Evolutionary conservation across 2,329 filamentous ascomycete species (phyloP).

Genomic region (Aspergillus sp.): DNA sequence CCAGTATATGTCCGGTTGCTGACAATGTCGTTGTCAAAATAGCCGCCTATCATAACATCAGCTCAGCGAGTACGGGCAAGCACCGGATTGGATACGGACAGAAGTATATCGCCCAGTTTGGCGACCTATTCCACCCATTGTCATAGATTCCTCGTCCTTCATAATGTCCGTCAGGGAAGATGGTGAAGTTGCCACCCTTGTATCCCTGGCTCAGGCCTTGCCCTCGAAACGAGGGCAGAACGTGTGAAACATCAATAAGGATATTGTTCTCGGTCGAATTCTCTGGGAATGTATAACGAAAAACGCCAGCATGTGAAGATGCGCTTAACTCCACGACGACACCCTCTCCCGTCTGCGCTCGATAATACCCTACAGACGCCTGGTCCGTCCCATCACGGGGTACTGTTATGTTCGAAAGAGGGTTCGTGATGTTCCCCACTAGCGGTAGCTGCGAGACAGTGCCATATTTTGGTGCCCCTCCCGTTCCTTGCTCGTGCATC

Average conservation of each 20-base stretch:
- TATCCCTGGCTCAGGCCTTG: constrained; percentile 67
- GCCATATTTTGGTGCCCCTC: constrained; percentile 72
- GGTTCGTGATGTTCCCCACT: constrained; percentile 56
- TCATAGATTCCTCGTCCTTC: constrained; percentile 66
- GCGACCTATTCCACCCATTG: constrained; percentile 69
- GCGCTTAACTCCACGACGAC: constrained; percentile 63
- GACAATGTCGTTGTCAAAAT: constrained; percentile 54
- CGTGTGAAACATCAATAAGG: constrained; percentile 69
- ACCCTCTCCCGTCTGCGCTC: constrained; percentile 59
- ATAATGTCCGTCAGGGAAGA: constrained; percentile 59
- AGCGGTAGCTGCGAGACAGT: constrained; percentile 65
- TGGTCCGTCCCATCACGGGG: constrained; percentile 57
- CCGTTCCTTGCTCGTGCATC: constrained; percentile 70
- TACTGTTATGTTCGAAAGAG: constrained; percentile 61
- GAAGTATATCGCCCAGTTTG: constrained; percentile 51
- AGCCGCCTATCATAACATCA: constrained; percentile 55
- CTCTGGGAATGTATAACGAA: constrained; percentile 63
- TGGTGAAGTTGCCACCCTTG: constrained; percentile 61
- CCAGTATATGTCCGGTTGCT: constrained; percentile 36
- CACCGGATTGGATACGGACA: constrained; percentile 23
- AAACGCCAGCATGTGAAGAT: constrained; percentile 56
- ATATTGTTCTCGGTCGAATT: constrained; percentile 47
- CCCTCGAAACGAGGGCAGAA: constrained; percentile 65
- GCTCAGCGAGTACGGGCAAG: not conserved
- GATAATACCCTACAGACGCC: constrained; percentile 66